Conservation (phyloP, 1,284 basidiomycete genomes). For the Leccinum pallidistipes region DNA sequence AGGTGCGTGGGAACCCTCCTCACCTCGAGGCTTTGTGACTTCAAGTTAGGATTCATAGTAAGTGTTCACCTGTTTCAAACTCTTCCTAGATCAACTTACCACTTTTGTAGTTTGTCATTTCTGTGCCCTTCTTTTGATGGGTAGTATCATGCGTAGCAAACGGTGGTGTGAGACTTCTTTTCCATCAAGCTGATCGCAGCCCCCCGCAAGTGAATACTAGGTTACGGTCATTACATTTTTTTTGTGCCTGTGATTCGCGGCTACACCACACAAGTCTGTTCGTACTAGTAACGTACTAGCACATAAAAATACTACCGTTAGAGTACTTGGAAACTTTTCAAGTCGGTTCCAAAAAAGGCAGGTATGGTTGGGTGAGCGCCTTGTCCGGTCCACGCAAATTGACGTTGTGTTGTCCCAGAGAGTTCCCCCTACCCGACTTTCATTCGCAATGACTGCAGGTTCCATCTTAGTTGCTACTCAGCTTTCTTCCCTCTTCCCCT, state of each 20-base stretch:
- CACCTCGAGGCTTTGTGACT: not conserved
- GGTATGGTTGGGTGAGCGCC: conserved; percentile 7
- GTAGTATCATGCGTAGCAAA: not conserved
- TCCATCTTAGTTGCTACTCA: conserved; percentile 59
- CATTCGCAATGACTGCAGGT: conserved; percentile 39
- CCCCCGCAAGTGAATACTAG: not conserved
- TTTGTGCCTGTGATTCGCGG: not conserved
- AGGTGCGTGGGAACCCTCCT: not conserved
- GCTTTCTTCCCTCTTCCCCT: conserved; percentile 60
- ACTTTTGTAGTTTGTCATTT: not conserved
- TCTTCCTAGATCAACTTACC: not conserved
- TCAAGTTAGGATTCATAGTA: not conserved
- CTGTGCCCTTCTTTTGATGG: not conserved
- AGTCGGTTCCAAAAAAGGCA: conserved; percentile 29
- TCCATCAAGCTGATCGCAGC: not conserved
- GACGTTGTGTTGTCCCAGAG: not conserved
- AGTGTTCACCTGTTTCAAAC: not conserved
- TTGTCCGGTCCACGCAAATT: not conserved
- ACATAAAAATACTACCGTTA: no score
- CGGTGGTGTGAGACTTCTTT: not conserved
- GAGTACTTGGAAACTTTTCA: not conserved
- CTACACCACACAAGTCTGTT: no score
- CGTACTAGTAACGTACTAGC: no score
- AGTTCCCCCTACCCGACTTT: not conserved
- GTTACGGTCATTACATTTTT: not conserved